phyloP scores from a whole-genome alignment of 345 rosid genomes.

The Boechera stricta region DNA sequence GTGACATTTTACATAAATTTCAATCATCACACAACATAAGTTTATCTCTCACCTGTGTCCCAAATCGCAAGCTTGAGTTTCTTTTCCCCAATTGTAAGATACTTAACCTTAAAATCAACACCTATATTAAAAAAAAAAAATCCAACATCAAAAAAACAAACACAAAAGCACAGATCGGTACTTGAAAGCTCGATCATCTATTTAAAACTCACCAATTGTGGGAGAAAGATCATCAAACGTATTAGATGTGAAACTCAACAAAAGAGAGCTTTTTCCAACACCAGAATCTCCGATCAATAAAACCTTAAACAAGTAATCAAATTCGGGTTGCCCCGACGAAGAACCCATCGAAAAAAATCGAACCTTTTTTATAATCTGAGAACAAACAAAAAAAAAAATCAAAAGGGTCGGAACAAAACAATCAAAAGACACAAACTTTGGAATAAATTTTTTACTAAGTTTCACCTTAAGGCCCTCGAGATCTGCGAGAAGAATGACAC shows the following conservation, averaged over 20 bases:
- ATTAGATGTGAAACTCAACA: constrained; percentile 76
- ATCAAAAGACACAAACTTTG: constrained; percentile 25
- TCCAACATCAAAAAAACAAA: constrained; percentile 7
- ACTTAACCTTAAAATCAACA: constrained; percentile 94
- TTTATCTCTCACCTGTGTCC: constrained; percentile 73
- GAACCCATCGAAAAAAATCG: constrained; percentile 53
- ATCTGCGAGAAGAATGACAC: constrained; percentile 34
- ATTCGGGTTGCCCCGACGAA: constrained; percentile 66
- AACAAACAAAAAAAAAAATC: background rate
- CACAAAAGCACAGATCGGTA: background rate
- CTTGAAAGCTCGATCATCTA: background rate
- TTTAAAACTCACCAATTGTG: constrained; percentile 58
- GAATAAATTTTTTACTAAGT: background rate
- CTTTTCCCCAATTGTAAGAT: constrained; percentile 74
- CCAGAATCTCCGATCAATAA: constrained; percentile 83
- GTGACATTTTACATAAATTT: constrained; percentile 5
- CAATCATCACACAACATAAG: background rate
- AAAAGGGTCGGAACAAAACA: background rate
- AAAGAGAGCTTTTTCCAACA: constrained; percentile 81
- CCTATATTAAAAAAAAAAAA: constrained; percentile 48
- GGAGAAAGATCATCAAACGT: constrained; percentile 80
- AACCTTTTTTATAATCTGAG: background rate
- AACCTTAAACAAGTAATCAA: constrained; percentile 77
- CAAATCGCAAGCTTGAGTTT: constrained; percentile 95
- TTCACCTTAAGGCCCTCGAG: constrained; percentile 26